Evolutionary conservation across 1,284 basidiomycete genomes (phyloP).

Genomic region (Hymenochaete sp.): DNA sequence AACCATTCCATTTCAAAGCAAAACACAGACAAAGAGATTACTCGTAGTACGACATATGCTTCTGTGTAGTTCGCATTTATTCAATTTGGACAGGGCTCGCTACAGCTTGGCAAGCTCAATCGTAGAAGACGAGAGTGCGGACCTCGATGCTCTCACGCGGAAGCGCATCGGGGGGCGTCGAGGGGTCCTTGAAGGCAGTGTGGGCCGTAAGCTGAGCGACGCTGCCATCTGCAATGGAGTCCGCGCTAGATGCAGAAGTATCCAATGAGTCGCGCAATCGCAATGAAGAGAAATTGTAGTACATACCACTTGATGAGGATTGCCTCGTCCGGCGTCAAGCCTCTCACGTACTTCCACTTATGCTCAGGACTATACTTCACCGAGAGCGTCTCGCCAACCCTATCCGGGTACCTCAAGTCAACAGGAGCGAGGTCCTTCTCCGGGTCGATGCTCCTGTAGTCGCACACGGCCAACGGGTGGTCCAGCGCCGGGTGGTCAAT

Average conservation of each 20-base stretch:
- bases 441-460: conserved; percentile 33
- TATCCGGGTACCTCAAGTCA: conserved; percentile 28
- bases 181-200: conserved; percentile 34
- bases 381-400: conserved; percentile 31
- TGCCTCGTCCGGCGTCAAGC: conserved; percentile 25
- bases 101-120: conserved; percentile 18
- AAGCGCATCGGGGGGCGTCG: conserved; percentile 27
- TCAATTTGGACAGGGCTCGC: too few species aligned
- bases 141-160: conserved; percentile 32
- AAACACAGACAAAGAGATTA: too few species aligned
- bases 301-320: conserved; percentile 22
- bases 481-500: conserved; percentile 38
- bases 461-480: conserved; percentile 40
- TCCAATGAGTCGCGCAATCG: background rate
- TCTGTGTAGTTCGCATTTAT: too few species aligned
- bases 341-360: conserved; percentile 28
- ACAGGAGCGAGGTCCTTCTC: conserved; percentile 29
- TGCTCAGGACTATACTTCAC: conserved; percentile 25
- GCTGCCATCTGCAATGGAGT: conserved; percentile 29
- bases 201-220: conserved; percentile 37
- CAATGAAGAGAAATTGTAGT: background rate
- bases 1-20: too few species aligned
- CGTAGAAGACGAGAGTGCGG: conserved; percentile 31
- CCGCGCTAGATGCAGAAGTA: conserved; percentile 22
- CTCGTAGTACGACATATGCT: too few species aligned